Evolutionary conservation across 2,329 filamentous ascomycete species (phyloP).

Genomic region (Sporothrix sp.): DNA sequence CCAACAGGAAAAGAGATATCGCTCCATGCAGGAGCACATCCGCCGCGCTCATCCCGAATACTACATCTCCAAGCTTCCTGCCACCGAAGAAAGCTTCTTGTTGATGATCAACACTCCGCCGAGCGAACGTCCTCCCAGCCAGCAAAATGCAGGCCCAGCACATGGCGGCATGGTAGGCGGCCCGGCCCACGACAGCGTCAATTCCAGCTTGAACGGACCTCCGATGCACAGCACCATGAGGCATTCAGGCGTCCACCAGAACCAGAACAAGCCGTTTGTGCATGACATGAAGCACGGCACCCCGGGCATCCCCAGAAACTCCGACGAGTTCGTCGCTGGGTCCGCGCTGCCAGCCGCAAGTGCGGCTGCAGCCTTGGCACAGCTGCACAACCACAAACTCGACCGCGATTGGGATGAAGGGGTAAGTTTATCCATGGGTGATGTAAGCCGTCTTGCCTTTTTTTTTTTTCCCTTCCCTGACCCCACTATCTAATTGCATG

Average conservation of each 20-base stretch:
- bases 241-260: constrained; percentile 18
- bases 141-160: constrained; percentile 26
- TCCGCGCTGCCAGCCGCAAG: constrained; percentile 58
- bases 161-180: constrained; percentile 14
- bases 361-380: constrained; percentile 77
- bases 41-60: constrained; percentile 92
- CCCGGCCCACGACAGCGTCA: neutral
- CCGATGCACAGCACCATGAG: constrained; percentile 1
- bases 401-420: constrained; percentile 70
- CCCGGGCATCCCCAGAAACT: constrained; percentile 57
- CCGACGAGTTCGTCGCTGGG: constrained; percentile 59
- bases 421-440: constrained; percentile 31
- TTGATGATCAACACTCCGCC: constrained; percentile 92
- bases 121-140: constrained; percentile 26
- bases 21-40: constrained; percentile 99
- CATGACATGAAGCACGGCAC: constrained; percentile 56
- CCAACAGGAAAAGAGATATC: constrained; percentile 47
- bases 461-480: neutral
- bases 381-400: constrained; percentile 67
- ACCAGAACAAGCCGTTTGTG: constrained; percentile 38
- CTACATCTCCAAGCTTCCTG: constrained; percentile 95
- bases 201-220: constrained; percentile 2
- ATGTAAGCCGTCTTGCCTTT: constrained; percentile 15
- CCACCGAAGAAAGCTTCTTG: constrained; percentile 94
- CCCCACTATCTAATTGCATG: too few species aligned